Base-by-base conservation (phyloP, 1,284 basidiomycete species). In the Kalmanozyma brasiliensis region DNA sequence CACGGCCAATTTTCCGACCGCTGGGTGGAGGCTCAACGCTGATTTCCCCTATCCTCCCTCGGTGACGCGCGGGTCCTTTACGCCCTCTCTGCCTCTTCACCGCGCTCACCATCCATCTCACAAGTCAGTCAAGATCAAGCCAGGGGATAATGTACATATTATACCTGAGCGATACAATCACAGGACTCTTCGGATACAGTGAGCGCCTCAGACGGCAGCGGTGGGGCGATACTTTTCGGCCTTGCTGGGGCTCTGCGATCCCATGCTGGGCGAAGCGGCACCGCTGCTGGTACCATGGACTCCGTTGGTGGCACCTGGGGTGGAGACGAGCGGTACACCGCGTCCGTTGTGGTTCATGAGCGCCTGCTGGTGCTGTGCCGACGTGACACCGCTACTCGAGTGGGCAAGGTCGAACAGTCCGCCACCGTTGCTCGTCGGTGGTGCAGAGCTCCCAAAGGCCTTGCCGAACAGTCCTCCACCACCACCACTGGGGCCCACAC, bases 321-420 rank as follows among this genome's bases (percentile, higher is more conserved):
- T 44, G n/a, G 49, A 58, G 16, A 71, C 55, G 4, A 71, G 51
- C 19, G 67, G 67, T 32, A 48, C 62, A 3, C 67, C 67, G 16
- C 67, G 36, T 11, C 62, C 67, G 19, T 71, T 71, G 43, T 71
- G 62, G n/a, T 52, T 58, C 40, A 65, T 22, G 19, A 57, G 19
- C 8, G 67, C 62, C 29, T 71, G 67, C 33, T 71, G 67, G 16
- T 71, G 67, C 48, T 71, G 67, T 5, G 67, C 55, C 47, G 52
- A 49, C 8, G 53, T 58, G 16, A 57, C 53, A 3, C 53, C 53
- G n/a, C 51, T 52, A 20, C 45, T 59, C 8, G 52, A 49, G 20
- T 53, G 61, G 11, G 63, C 63, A 1, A 66, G 35, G 17, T 66
- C 63, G 17, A 66, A 66, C 23, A 66, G 34, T 23, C 62, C 62